A percentile compares a stretch with the other conserved stretches of the same genome.
These are phyloP conservation scores for Ogataea hybrid DNA, from an alignment of 1,139 yeast genomes.

Conservation along the genomic window DNA sequence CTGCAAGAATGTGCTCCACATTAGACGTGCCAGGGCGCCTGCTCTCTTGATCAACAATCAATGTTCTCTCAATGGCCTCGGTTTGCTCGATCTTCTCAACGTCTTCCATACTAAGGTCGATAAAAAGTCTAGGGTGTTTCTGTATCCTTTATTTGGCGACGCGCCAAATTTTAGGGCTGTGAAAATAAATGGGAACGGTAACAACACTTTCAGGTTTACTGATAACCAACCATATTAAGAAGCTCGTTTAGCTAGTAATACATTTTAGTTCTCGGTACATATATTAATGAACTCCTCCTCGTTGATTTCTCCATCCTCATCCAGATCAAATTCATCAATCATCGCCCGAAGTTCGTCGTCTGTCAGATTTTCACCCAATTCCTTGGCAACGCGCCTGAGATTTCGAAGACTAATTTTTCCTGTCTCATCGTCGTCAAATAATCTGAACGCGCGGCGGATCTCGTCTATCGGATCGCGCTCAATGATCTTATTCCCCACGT, in stretches of 20 bases:
- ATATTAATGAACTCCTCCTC: slow-evolving; percentile 92
- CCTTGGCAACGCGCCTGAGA: slow-evolving; percentile 86
- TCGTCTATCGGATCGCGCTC: slow-evolving; percentile 94
- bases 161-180: slow-evolving; percentile 3
- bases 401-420: slow-evolving; percentile 85
- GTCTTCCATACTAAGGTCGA: slow-evolving; percentile 2
- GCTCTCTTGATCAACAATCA: slow-evolving; percentile 1
- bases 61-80: slow-evolving; percentile 1
- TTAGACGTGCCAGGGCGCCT: background rate
- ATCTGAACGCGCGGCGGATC: slow-evolving; percentile 81
- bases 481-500: slow-evolving; percentile 74
- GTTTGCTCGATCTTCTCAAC: slow-evolving; percentile 7
- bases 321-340: slow-evolving; percentile 97
- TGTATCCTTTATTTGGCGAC: slow-evolving; percentile 6
- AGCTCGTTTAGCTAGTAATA: background rate
- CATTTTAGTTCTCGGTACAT: slow-evolving; percentile 59
- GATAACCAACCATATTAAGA: background rate
- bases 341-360: slow-evolving; percentile 94
- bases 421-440: slow-evolving; percentile 86
- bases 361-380: slow-evolving; percentile 85
- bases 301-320: slow-evolving; percentile 93
- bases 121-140: slow-evolving; percentile 1
- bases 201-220: background rate
- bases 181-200: background rate
- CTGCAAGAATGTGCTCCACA: slow-evolving; percentile 6